Conservation (phyloP, 202 grass and related monocot species). For the Setaria viridis region DNA sequence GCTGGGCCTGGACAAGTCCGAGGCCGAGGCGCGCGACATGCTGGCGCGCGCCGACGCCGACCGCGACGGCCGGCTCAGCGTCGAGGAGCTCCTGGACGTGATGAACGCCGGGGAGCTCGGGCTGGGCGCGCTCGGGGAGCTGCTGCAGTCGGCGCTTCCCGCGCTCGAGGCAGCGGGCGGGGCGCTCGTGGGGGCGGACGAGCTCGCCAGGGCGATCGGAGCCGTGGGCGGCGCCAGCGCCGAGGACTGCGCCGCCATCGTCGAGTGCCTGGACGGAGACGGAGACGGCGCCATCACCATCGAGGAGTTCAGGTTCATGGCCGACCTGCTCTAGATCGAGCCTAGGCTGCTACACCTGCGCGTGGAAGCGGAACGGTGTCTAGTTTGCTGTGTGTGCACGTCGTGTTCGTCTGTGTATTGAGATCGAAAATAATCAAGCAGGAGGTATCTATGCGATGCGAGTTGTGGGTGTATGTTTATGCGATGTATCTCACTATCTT, state of each 20-base stretch:
- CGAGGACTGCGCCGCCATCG: conserved; percentile 78
- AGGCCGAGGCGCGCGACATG: conserved; percentile 68
- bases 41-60: conserved; percentile 62
- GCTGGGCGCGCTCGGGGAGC: conserved; percentile 57
- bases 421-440: not conserved
- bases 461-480: not conserved
- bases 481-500: not conserved
- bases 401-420: not conserved
- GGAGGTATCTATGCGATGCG: not conserved
- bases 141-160: conserved; percentile 74
- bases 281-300: conserved; percentile 75
- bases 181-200: conserved; percentile 55
- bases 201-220: conserved; percentile 62
- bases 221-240: conserved; percentile 44
- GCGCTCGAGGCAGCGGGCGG: conserved; percentile 54
- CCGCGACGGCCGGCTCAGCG: conserved; percentile 65
- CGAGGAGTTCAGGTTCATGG: conserved; percentile 76
- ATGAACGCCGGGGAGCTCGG: conserved; percentile 75
- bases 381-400: not conserved
- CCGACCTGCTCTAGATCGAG: conserved; percentile 58
- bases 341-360: not conserved
- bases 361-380: too few relatives aligned
- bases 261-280: conserved; percentile 74
- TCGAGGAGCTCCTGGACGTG: conserved; percentile 75
- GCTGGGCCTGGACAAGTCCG: conserved; percentile 55